Evolutionary conservation across 2,329 filamentous ascomycete species (phyloP).

Genomic region (Leptographium lundbergii): DNA sequence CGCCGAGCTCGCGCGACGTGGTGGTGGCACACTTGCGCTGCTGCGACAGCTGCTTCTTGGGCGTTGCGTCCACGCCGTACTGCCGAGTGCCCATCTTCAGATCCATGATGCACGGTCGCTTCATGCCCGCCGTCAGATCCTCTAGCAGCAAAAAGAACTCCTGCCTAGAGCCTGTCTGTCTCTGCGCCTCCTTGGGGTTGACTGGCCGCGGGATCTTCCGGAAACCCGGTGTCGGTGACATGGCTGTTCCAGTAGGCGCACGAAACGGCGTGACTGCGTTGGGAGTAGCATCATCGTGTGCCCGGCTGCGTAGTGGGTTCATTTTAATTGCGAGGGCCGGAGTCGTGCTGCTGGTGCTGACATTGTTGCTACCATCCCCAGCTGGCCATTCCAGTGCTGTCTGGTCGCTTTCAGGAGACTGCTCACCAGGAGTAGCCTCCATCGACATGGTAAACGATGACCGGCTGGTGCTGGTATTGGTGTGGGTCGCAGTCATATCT

Average conservation of each 20-base stretch:
- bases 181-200: conserved; percentile 67
- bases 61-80: conserved; percentile 81
- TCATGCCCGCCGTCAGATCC: conserved; percentile 94
- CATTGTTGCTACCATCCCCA: neutral
- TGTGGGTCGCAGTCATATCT: conserved; percentile 8
- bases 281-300: neutral
- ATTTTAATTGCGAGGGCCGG: conserved; percentile 9
- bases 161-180: conserved; percentile 51
- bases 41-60: conserved; percentile 89
- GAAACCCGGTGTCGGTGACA: conserved; percentile 17
- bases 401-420: neutral
- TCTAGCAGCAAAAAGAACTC: conserved; percentile 90
- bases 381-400: neutral
- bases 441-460: conserved; percentile 6
- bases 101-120: conserved; percentile 89
- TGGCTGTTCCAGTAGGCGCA: neutral
- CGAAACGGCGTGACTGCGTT: neutral
- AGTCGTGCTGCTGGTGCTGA: conserved; percentile 9
- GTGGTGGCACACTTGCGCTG: conserved; percentile 85
- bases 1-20: conserved; percentile 81
- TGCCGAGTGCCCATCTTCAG: conserved; percentile 98
- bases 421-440: neutral
- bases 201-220: conserved; percentile 44
- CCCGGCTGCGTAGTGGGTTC: conserved; percentile 3
- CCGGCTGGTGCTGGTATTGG: conserved; percentile 10